phyloP scores from a whole-genome alignment of 2,329 filamentous ascomycete species.

The Alternaria dauci region DNA sequence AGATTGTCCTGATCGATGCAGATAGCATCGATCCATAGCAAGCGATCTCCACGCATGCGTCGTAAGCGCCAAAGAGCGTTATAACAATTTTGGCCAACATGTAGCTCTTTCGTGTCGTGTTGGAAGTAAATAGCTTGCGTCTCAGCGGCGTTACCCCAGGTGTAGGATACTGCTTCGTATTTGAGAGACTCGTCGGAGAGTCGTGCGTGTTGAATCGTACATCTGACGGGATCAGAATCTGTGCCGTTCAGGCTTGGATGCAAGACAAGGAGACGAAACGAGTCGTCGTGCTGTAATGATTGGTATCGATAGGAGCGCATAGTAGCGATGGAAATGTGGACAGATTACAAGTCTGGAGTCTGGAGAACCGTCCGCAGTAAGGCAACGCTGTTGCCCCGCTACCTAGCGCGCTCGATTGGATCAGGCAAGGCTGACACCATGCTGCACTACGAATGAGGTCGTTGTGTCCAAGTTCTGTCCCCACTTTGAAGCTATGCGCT shows the following conservation, averaged over 20 bases:
- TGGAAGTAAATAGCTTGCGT: neutral
- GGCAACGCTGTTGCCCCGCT: neutral
- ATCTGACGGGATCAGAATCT: neutral
- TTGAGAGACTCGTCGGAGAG: neutral
- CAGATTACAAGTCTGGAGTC: neutral
- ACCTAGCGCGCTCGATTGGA: neutral
- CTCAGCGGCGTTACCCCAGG: neutral
- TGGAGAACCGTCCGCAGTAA: neutral
- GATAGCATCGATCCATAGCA: neutral
- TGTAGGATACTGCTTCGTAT: neutral
- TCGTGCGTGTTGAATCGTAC: neutral
- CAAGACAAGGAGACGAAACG: neutral
- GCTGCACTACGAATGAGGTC: neutral
- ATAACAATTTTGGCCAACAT: neutral
- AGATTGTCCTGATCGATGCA: neutral
- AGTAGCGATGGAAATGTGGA: neutral
- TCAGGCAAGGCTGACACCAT: neutral
- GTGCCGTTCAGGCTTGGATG: neutral
- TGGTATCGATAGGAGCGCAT: neutral
- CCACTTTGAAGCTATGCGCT: too few species aligned
- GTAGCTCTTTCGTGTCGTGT: neutral
- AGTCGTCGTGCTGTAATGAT: neutral
- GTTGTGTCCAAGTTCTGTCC: too few species aligned
- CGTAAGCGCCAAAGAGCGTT: neutral
- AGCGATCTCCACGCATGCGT: neutral